These are phyloP conservation scores for Tillandsia leiboldiana DNA, from an alignment of 176 grass and related monocot genomes.

Conservation along the genomic window DNA sequence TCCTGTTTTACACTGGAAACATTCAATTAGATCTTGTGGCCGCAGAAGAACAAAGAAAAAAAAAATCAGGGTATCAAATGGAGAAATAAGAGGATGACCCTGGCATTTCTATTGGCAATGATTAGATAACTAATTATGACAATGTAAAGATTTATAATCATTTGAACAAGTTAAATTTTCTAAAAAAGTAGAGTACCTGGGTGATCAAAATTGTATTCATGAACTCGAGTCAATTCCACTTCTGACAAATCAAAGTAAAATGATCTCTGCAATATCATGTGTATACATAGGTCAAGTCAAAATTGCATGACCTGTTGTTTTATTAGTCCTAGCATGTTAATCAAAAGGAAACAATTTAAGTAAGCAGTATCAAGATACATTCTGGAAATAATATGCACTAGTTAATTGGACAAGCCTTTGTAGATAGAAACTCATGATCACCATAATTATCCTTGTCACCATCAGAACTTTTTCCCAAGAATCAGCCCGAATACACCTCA, in stretches of 20 bases:
- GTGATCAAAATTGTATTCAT: constrained; percentile 87
- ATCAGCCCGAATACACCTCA: not conserved
- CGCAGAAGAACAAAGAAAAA: not conserved
- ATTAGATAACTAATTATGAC: too few relatives aligned
- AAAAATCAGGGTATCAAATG: too few relatives aligned
- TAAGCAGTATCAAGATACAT: not conserved
- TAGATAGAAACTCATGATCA: not conserved
- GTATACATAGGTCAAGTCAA: constrained; percentile 14
- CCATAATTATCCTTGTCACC: not conserved
- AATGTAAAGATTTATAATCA: too few relatives aligned
- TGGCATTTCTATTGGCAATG: too few relatives aligned
- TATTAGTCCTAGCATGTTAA: not conserved
- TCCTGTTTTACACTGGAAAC: not conserved
- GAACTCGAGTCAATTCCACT: constrained; percentile 50
- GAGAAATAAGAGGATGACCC: too few relatives aligned
- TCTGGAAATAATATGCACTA: not conserved
- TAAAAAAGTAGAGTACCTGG: constrained; percentile 40
- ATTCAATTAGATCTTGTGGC: not conserved
- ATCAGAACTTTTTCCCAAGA: not conserved
- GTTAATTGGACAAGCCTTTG: too few relatives aligned
- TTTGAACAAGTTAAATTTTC: constrained; percentile 5
- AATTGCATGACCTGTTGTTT: constrained; percentile 4
- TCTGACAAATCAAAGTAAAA: constrained; percentile 78
- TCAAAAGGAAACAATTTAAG: not conserved
- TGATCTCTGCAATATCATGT: constrained; percentile 53